Evolutionary conservation across 2,329 filamentous ascomycete species (phyloP).

Genomic region (Graphilbum ipis-grandicollis): DNA sequence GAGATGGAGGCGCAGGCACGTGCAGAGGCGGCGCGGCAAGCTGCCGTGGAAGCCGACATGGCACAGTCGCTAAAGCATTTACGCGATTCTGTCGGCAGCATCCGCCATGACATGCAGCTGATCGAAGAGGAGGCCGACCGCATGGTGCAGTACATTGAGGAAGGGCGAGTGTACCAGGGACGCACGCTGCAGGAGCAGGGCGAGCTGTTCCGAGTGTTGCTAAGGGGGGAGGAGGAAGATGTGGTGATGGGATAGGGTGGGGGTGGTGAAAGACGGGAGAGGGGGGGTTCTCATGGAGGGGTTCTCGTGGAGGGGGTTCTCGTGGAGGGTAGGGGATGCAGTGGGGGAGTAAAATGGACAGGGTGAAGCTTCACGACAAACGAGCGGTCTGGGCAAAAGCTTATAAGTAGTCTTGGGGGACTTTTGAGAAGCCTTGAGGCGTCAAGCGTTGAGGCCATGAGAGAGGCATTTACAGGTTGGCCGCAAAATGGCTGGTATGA

Average conservation of each 20-base stretch:
- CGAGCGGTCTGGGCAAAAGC: no score
- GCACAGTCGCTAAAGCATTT: conserved; percentile 6
- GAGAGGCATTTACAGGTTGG: no score
- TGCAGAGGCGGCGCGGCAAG: conserved; percentile 7
- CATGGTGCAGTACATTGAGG: conserved; percentile 6
- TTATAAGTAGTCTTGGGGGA: no score
- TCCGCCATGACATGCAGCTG: conserved; percentile 8
- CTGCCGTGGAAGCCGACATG: conserved; percentile 6
- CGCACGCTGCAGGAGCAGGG: conserved; percentile 9
- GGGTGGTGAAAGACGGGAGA: no score
- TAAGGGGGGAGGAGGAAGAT: not conserved
- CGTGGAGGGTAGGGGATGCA: no score
- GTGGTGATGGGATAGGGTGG: not conserved
- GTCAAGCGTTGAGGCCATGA: no score
- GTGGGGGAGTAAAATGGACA: no score
- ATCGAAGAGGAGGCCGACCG: conserved; percentile 9
- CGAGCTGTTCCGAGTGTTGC: conserved; percentile 5
- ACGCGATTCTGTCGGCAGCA: conserved; percentile 7
- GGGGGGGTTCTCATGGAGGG: no score
- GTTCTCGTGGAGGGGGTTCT: no score
- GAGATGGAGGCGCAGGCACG: conserved; percentile 50
- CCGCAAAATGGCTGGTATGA: no score
- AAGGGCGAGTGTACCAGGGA: conserved; percentile 4
- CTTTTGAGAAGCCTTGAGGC: no score
- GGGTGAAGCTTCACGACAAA: no score